Percentiles rank a stretch among this genome's conserved stretches.
Evolutionary conservation across 352 stramenopile species (phyloP).

Genomic region (Pythium brachiatum): DNA sequence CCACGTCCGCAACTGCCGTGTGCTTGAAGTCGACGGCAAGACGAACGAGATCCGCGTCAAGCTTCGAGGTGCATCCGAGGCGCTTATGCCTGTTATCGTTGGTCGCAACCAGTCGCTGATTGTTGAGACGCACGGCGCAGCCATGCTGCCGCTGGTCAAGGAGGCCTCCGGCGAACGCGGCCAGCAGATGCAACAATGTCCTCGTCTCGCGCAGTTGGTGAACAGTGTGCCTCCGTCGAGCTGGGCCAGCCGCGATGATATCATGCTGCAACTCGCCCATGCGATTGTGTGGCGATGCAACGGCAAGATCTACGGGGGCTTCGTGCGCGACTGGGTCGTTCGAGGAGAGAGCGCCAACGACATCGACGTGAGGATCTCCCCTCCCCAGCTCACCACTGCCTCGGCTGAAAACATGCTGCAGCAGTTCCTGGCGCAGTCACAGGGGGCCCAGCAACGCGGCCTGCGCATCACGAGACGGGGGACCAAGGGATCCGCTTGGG

Average conservation of each 20-base stretch:
- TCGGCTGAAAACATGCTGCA: constrained; percentile 5
- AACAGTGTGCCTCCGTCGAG: not conserved
- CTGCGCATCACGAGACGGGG: constrained; percentile 4
- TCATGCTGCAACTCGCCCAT: constrained; percentile 30
- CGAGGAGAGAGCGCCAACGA: constrained; percentile 23
- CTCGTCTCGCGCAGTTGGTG: constrained; percentile 12
- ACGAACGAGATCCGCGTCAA: constrained; percentile 9
- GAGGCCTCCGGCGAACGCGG: constrained; percentile 19
- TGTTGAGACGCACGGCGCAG: constrained; percentile 11
- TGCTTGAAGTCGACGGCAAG: constrained; percentile 1
- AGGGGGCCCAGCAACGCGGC: not conserved
- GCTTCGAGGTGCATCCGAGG: constrained; percentile 17
- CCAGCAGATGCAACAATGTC: constrained; percentile 23
- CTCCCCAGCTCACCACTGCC: constrained; percentile 10
- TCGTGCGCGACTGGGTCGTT: constrained; percentile 30
- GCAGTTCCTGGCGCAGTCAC: constrained; percentile 2
- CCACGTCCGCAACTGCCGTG: constrained; percentile 1
- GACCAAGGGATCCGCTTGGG: constrained; percentile 13
- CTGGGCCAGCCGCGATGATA: constrained; percentile 23
- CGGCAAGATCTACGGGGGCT: constrained; percentile 18
- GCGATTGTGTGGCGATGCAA: constrained; percentile 19
- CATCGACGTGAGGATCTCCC: constrained; percentile 22
- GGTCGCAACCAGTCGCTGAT: constrained; percentile 23
- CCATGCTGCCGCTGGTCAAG: constrained; percentile 14
- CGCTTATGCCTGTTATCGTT: constrained; percentile 21